A percentile compares a stretch with the other conserved stretches of the same genome.
Evolutionary conservation across 768 basidiomycete genomes (phyloP).

Genomic region (Pholiota microspora): DNA sequence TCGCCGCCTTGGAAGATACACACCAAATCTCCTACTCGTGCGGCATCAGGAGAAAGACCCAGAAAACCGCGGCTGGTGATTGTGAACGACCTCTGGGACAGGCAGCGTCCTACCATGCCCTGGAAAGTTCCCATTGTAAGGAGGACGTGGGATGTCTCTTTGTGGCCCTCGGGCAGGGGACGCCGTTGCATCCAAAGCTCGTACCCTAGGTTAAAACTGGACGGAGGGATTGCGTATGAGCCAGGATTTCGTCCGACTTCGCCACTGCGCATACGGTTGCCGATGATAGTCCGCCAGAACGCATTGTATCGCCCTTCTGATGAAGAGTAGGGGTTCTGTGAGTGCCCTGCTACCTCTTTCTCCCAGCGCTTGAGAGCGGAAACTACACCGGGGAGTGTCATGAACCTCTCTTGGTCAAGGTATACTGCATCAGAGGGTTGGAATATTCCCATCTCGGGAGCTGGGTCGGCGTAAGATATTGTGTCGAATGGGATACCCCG

Average conservation of each 20-base stretch:
- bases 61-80: constrained; percentile 2
- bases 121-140: background rate
- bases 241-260: background rate
- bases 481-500: constrained; percentile 5
- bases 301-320: background rate
- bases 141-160: background rate
- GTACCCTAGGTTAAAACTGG: background rate
- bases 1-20: constrained; percentile 8
- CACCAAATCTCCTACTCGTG: background rate
- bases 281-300: background rate
- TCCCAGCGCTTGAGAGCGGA: background rate
- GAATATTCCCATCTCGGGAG: background rate
- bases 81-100: background rate
- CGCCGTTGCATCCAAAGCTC: background rate
- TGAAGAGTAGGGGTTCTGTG: background rate
- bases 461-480: background rate
- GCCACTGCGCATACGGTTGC: background rate
- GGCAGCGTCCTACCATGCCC: background rate
- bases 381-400: background rate
- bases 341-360: background rate
- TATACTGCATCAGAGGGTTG: background rate
- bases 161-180: background rate
- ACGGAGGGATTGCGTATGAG: background rate
- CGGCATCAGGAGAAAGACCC: background rate
- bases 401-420: background rate